Evolutionary conservation across 1,139 yeast species (phyloP).

Genomic region (Geotrichum bryndzae): DNA sequence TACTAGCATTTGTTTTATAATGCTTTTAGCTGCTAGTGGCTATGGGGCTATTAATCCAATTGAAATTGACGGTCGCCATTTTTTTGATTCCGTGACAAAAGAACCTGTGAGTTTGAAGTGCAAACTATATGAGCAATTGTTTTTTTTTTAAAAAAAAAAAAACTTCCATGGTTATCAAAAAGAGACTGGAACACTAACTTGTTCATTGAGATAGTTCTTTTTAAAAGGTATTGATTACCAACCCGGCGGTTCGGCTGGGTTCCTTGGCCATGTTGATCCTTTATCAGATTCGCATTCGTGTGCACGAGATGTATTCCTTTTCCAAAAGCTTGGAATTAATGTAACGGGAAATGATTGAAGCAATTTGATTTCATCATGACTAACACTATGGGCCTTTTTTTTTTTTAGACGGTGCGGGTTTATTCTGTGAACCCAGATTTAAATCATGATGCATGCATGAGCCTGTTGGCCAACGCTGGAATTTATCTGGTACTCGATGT

Average conservation of each 20-base stretch:
- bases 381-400: conserved; percentile 13
- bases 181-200: conserved; percentile 6
- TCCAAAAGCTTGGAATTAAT: conserved; percentile 73
- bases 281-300: conserved; percentile 64
- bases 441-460: conserved; percentile 86
- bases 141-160: not conserved
- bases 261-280: conserved; percentile 43
- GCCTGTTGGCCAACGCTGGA: conserved; percentile 78
- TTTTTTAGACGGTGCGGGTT: conserved; percentile 34
- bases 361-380: conserved; percentile 22
- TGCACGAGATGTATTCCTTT: conserved; percentile 65
- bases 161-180: conserved; percentile 19
- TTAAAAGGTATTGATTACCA: conserved; percentile 81
- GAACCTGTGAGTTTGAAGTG: conserved; percentile 52
- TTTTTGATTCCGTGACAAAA: conserved; percentile 67
- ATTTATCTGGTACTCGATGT: conserved; percentile 84
- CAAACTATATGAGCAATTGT: not conserved
- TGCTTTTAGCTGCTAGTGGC: not conserved
- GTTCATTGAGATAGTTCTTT: conserved; percentile 48
- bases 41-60: conserved; percentile 31
- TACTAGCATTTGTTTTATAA: not conserved
- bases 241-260: conserved; percentile 80
- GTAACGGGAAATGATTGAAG: conserved; percentile 35
- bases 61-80: conserved; percentile 57
- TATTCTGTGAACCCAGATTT: conserved; percentile 73